Base-by-base conservation (phyloP, 257 asterid genomes). In the Lithospermum erythrorhizon region DNA sequence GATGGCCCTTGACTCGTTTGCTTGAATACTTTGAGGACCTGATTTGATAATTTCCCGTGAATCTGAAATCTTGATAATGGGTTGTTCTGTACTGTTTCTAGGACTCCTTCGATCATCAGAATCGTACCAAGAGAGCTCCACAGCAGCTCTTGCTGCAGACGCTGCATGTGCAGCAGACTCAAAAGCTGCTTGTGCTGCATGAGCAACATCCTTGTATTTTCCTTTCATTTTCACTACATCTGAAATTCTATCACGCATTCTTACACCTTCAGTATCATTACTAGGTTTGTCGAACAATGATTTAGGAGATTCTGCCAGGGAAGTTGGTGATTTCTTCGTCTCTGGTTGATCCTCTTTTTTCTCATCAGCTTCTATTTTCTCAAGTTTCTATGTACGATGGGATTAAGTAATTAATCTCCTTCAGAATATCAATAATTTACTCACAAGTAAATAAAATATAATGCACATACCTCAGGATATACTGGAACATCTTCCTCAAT, bases 181-280 rank as follows among this genome's bases (percentile, higher is more conserved):
- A 61, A 93, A 89, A 1, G 99, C 99, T 59, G 87, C 95, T 72
- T 87, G 96, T 0, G 99, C 99, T 48, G 99, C 97, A 56, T 86
- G 86, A 15, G 85, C 99, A 58, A 82, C 97, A 61, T 89, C 93
- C 67, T 65, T 86, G 81, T 89, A 89, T 66, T 78, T 77, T 49
- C 72, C 70, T 74, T 64, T 74, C 68, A 18, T 29, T 35, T 69
- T 68, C 59, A 60, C 54, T 16, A 72, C 64, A 41, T 75, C 76
- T 0, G 73, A 48, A 58, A 65, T 53, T 13, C 68, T 69, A 32
- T 64, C 71, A 16, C 45, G 55, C 18, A 41, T 41, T 41, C 18
- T 41, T 14, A 41, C 9, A 55, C 60, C 15, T 66, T 82, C 8
- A 41, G 56, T 69, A 25, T 58, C 25, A 21, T 21, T 59, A 1